Base-by-base conservation (phyloP, 495 filamentous ascomycete species). In the Annulohypoxylon moriforme region DNA sequence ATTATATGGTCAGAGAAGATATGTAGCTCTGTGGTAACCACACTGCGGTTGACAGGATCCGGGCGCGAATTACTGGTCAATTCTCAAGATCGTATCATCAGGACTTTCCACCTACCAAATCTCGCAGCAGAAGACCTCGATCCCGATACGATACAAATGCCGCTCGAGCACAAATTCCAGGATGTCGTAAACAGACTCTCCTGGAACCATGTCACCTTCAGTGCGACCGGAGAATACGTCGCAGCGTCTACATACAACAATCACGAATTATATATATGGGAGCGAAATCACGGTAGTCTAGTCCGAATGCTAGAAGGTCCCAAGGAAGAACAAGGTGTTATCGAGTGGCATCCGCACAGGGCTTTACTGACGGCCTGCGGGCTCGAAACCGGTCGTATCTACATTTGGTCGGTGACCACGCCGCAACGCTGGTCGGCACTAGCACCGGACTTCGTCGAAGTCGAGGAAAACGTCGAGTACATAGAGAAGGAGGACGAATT, bases 251-350 rank as follows among this genome's bases (percentile, higher is more conserved):
- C 96, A 1, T 96, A 91, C 78, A 97, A 97, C 85, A 98, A 98
- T 77, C 93, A 97, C 61, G 95, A 98, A 76, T 92, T 99, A 67
- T 98, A 98, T 80, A 93, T 99, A 49, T 99, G 96, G 96, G 96
- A 99, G 81, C 89, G 96, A 53, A 91, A 89, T 56, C 91, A 94
- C 76, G 96, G 95, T n/a, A 95, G 92, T 69, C 82, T 99, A 18
- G 94, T 97, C 52, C 95, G 96, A 79, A 98, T 99, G 82, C 84
- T 98, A 16, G 96, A 99, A 77, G 94, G 94, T 0, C 93, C 95
- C 8, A 94, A 94, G 66, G 96, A 99, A 79, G 96, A 99, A 77
- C 88, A 97, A 33, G 94, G 94, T 20, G 90, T 94, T 5, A 93
- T 98, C 0, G 96, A 99, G 84, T 99, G 96, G 96, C 96, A 99